phyloP scores from a whole-genome alignment of 208 protist species.

The Crithidia acanthocephali region DNA sequence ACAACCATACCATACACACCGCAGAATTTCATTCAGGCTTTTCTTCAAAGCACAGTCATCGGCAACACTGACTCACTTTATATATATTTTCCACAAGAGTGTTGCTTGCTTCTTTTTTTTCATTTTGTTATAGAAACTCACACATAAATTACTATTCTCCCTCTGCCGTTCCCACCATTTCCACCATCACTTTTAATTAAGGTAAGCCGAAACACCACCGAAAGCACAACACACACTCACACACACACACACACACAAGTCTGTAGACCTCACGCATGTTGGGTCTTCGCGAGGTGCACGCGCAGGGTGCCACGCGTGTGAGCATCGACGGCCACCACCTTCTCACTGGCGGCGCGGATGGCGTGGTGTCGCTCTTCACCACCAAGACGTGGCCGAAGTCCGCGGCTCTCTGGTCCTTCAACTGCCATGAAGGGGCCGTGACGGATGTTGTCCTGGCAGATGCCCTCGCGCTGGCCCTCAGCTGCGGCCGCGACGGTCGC shows the following conservation, averaged over 20 bases:
- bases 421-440: slow-evolving; percentile 73
- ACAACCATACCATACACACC: too few species aligned
- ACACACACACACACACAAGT: neutral
- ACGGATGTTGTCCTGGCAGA: slow-evolving; percentile 66
- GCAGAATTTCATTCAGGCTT: too few species aligned
- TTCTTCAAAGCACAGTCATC: too few species aligned
- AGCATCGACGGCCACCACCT: slow-evolving; percentile 54
- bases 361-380: slow-evolving; percentile 71
- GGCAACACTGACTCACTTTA: too few species aligned
- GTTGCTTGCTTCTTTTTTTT: too few species aligned
- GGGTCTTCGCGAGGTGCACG: slow-evolving; percentile 51
- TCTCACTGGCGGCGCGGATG: slow-evolving; percentile 75
- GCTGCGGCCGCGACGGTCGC: slow-evolving; percentile 74
- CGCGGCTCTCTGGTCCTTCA: slow-evolving; percentile 62
- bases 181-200: too few species aligned
- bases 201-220: slow-evolving; percentile 13
- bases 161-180: too few species aligned
- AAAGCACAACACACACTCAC: too few species aligned
- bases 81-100: too few species aligned
- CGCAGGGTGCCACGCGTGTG: slow-evolving; percentile 61
- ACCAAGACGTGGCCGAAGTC: slow-evolving; percentile 46
- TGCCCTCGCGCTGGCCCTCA: slow-evolving; percentile 52
- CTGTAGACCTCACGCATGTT: slow-evolving; percentile 22
- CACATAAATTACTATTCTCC: too few species aligned
- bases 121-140: too few species aligned